These are phyloP conservation scores for Penicillium atrosanguineum DNA, from an alignment of 495 filamentous ascomycete species.

Conservation along the genomic window DNA sequence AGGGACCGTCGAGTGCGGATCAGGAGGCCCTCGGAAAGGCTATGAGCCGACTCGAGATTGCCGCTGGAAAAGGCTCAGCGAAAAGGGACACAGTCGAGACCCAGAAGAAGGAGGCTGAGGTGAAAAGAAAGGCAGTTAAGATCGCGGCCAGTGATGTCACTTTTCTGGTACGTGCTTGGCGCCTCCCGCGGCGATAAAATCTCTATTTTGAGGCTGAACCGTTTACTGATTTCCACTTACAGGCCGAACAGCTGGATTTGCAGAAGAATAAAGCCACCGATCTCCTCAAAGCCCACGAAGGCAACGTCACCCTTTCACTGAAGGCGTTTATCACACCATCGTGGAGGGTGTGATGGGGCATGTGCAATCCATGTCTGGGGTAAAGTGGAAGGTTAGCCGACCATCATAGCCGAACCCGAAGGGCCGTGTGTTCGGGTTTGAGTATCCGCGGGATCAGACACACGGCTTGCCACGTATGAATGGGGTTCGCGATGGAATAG, in stretches of 20 bases:
- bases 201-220: not conserved
- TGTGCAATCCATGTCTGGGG: not conserved
- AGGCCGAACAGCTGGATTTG: conserved; percentile 80
- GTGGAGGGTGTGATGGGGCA: conserved; percentile 9
- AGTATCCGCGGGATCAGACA: not conserved
- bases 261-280: conserved; percentile 81
- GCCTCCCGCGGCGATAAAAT: not conserved
- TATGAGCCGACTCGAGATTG: conserved; percentile 65
- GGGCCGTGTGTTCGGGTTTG: too few relatives aligned
- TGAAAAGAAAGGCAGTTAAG: conserved; percentile 58
- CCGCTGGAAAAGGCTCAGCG: conserved; percentile 29
- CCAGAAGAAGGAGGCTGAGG: conserved; percentile 42
- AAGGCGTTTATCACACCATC: conserved; percentile 55
- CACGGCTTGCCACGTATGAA: not conserved
- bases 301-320: conserved; percentile 70
- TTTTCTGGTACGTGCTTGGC: conserved; percentile 53
- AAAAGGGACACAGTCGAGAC: conserved; percentile 23
- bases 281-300: conserved; percentile 73
- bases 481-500: not conserved
- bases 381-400: not conserved
- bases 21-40: conserved; percentile 82
- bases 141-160: conserved; percentile 63
- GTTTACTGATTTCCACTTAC: conserved; percentile 1
- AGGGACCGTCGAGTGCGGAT: conserved; percentile 56
- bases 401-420: not conserved